Evolutionary conservation across 2,329 filamentous ascomycete species (phyloP), one percentile per base, ranked within the genome.

Genomic region (Pseudocercospora fijiensis): DNA sequence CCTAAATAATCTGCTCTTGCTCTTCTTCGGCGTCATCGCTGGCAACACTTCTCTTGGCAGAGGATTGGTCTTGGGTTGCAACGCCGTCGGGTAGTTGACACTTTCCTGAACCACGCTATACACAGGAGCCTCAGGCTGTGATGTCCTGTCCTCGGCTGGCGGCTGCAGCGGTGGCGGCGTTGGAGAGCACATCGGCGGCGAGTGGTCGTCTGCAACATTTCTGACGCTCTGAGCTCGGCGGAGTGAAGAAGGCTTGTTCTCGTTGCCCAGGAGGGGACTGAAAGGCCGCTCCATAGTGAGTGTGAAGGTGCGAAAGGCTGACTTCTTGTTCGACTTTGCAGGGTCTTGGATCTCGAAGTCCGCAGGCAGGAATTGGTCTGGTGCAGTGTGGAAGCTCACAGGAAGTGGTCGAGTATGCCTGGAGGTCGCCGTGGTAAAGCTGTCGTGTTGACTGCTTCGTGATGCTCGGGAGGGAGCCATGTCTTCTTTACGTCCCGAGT

Each of bases 361-460:
- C 20, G 78, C 77, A 0, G 81, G 81, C 9, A 83, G 68, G 62
- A 83, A 82, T 5, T 79, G 78, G 49, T 78, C 76, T 3, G 81
- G 80, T 9, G 79, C 76, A 51, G 74, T 81, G 67, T 82, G 80
- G 60, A 83, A 82, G 65, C 81, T 78, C 22, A 82, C 79, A 26
- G 73, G 64, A 13, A 71, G 69, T 45, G 70, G 67, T 33, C 49
- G 52, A 11, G 56, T 57, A 20, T 57, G 47, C n/a, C 59, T 41
- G 24, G 64, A 55, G 51, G 43, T 58, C 16, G 56, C 52, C 8
- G 67, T 65, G 7, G 49, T 62, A 41, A 65, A 56, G 45, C 63
- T 65, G 28, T 65, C 63, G 20, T 57, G 58, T n/a, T 59, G 58
- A 41, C 26, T 59, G 47, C 59, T 59, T 24, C 58, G 58, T 24